These are phyloP conservation scores for Dorcoceras hygrometricum DNA, from an alignment of 257 asterid species.

Conservation along the genomic window DNA sequence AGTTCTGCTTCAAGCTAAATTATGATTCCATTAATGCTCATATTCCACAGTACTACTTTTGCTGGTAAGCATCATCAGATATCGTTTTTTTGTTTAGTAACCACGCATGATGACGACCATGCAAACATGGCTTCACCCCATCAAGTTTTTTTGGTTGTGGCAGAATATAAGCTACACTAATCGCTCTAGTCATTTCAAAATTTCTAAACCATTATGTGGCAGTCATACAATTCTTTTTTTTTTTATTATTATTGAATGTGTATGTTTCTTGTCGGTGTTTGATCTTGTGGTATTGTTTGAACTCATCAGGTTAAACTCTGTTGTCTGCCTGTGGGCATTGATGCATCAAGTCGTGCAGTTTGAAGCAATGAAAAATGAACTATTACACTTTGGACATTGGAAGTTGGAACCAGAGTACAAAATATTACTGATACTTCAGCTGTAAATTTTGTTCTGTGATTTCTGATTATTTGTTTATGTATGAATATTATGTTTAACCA, in stretches of 20 bases:
- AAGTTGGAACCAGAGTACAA: slow-evolving; percentile 17
- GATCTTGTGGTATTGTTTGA: background rate
- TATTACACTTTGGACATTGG: background rate
- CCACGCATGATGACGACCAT: background rate
- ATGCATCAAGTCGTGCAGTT: slow-evolving; percentile 12
- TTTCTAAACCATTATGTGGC: no score
- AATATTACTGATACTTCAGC: background rate
- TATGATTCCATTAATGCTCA: slow-evolving; percentile 20
- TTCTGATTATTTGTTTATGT: slow-evolving; percentile 18
- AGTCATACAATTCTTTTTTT: no score
- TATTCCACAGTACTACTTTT: slow-evolving; percentile 14
- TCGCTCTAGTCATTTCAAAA: no score
- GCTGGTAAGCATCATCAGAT: slow-evolving; percentile 25
- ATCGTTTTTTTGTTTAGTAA: slow-evolving; percentile 9
- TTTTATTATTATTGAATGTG: no score
- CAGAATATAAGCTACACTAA: background rate
- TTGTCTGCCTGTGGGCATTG: background rate
- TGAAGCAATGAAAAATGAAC: slow-evolving; percentile 17
- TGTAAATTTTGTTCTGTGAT: slow-evolving; percentile 29
- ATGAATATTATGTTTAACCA: background rate
- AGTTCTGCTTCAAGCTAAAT: slow-evolving; percentile 49
- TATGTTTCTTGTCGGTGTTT: background rate
- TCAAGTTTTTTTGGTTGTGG: background rate
- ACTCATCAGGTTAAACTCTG: slow-evolving; percentile 21
- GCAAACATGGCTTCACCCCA: background rate